Percentiles rank a stretch among this genome's conserved stretches.
Conservation (phyloP, 1,139 yeast genomes). For the Geotrichum candidum region DNA sequence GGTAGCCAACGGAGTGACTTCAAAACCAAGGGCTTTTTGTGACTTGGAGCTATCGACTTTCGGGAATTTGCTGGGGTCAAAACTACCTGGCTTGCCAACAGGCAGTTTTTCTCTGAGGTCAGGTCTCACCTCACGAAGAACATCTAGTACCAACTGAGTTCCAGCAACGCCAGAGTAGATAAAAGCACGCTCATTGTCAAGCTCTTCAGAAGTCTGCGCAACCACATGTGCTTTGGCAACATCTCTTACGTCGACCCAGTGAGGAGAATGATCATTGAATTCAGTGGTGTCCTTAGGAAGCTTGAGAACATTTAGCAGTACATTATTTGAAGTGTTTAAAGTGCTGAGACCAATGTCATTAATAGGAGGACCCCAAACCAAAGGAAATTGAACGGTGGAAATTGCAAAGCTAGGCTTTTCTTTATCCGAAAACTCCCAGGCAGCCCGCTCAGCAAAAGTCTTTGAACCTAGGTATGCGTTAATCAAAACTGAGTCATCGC, state of each 20-base stretch:
- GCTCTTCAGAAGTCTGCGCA: constrained; percentile 22
- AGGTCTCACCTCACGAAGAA: constrained; percentile 28
- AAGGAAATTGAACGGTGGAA: constrained; percentile 41
- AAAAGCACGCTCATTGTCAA: constrained; percentile 38
- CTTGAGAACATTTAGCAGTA: neutral
- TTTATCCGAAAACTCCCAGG: constrained; percentile 41
- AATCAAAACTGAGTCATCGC: constrained; percentile 21
- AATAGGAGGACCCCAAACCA: constrained; percentile 44
- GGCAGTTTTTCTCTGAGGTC: neutral
- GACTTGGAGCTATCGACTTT: no score
- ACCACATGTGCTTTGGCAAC: constrained; percentile 11
- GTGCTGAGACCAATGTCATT: constrained; percentile 25
- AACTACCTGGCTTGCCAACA: constrained; percentile 1
- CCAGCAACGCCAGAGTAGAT: constrained; percentile 33
- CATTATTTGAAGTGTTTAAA: constrained; percentile 30
- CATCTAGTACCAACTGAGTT: constrained; percentile 32
- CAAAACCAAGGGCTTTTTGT: no score
- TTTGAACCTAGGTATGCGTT: constrained; percentile 36
- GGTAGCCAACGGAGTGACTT: no score
- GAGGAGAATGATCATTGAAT: neutral
- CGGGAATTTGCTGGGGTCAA: neutral
- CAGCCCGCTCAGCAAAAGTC: constrained; percentile 38
- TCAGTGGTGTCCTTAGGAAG: neutral
- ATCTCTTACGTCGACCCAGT: constrained; percentile 16
- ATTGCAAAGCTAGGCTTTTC: constrained; percentile 37